These are phyloP conservation scores for Microbotryum saponariae DNA, from an alignment of 1,284 basidiomycete genomes.

Conservation along the genomic window DNA sequence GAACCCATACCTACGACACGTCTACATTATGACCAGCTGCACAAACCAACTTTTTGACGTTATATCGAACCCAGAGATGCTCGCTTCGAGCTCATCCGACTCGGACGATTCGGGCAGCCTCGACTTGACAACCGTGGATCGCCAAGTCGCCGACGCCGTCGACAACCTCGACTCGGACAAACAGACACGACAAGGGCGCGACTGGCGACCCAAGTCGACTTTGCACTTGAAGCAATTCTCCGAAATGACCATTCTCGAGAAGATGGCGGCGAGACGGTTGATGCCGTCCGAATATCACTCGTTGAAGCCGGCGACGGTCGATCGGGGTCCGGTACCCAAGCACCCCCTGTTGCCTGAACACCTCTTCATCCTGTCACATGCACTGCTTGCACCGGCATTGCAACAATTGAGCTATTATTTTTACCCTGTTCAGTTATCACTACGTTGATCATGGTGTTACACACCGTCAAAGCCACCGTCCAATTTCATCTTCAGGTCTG, in stretches of 20 bases:
- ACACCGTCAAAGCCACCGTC: background rate
- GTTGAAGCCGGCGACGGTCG: background rate
- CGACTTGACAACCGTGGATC: too few species aligned
- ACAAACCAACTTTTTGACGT: too few species aligned
- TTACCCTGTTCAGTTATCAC: background rate
- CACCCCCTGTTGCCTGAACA: background rate
- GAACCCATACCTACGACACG: too few species aligned
- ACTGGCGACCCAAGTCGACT: conserved; percentile 1
- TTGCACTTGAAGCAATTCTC: background rate
- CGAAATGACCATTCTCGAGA: background rate
- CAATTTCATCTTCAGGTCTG: background rate
- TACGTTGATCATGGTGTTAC: background rate
- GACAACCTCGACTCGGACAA: background rate
- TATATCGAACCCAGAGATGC: too few species aligned
- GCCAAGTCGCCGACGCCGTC: too few species aligned
- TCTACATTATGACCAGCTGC: too few species aligned
- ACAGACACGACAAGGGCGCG: background rate
- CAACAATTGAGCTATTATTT: background rate
- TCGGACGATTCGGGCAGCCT: background rate
- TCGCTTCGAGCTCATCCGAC: background rate
- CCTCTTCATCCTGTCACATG: background rate
- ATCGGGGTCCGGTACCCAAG: conserved; percentile 4
- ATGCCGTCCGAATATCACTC: background rate
- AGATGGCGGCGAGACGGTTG: background rate
- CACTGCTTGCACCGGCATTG: background rate